Evolutionary conservation across 768 basidiomycete species (phyloP), one percentile per base, ranked within the genome.

Genomic region (Pleurotus giganteus): DNA sequence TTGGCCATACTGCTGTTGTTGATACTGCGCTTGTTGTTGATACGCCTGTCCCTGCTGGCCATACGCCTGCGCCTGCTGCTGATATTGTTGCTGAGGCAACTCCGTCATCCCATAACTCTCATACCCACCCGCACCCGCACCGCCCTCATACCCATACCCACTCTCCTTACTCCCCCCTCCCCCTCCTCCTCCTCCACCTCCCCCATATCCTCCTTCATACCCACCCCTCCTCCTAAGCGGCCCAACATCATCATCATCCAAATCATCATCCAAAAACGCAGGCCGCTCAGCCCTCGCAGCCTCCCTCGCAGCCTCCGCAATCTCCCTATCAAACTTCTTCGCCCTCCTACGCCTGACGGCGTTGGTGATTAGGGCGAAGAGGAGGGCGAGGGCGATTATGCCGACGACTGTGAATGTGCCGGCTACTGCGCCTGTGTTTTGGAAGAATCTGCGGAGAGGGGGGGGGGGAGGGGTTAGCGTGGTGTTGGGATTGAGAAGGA

Each of bases 371-470:
- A 82, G 57, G 5, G 72, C 72, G 57, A 90, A 64, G 62, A 80
- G 12, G 60, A 88, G 52, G 7, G 71, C 81, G 44, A 82, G 58
- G 17, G 63, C 81, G 47, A 88, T 64, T 29, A 91, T 61, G n/a
- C 88, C 88, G 13, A 85, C 86, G 43, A 83, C 85, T 17, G 82
- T 71, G 71, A 90, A 91, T 0, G 83, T 82, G 11, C 84, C 89
- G 1, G 85, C 85, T 1, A 90, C 84, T 0, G 87, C 89, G 19
- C 81, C 85, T 17, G 68, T 89, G 71, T 91, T 91, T 44, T 74
- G 58, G 66, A 90, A 85, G 73, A 90, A 90, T 41, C 88, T 86
- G 57, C 2, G 39, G 26, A 39, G 45, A 39, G 47, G 39, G 19
- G 39, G 4, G 39, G 39, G 17, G 17, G 39, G 6, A n/a, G 39